These are phyloP conservation scores for Trichoderma cornu-damae DNA, from an alignment of 2,329 filamentous ascomycete species.

Conservation along the genomic window DNA sequence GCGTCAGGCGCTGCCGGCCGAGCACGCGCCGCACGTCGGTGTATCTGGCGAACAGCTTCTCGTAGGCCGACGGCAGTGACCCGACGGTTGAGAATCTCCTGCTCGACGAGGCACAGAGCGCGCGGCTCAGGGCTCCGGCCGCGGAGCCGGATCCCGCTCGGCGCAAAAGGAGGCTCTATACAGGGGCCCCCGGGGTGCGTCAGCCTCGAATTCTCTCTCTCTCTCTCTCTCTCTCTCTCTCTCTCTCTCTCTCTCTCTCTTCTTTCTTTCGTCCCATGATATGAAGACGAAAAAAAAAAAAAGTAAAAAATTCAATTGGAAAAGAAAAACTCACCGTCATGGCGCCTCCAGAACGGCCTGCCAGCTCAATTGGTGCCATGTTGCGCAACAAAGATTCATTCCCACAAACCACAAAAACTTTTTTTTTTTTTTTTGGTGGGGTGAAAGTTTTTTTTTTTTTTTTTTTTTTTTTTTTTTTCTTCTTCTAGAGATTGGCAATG, in stretches of 20 bases:
- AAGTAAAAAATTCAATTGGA: not conserved
- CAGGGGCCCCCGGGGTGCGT: not conserved
- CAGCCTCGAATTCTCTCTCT: no score
- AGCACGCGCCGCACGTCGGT: slow-evolving; percentile 69
- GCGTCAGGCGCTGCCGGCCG: slow-evolving; percentile 63
- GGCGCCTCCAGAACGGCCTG: slow-evolving; percentile 44
- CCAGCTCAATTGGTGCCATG: slow-evolving; percentile 50
- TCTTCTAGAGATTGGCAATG: slow-evolving; percentile 36
- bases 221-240: no score
- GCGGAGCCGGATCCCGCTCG: slow-evolving; percentile 31
- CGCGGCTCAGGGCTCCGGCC: slow-evolving; percentile 14
- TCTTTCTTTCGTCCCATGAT: no score
- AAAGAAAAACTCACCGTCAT: slow-evolving; percentile 38
- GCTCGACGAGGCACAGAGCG: slow-evolving; percentile 25
- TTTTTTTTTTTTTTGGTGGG: slow-evolving; percentile 29
- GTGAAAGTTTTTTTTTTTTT: slow-evolving; percentile 30
- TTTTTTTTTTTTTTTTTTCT: no score
- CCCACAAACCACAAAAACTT: slow-evolving; percentile 20
- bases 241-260: no score
- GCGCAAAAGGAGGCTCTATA: slow-evolving; percentile 38
- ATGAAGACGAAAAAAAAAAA: no score
- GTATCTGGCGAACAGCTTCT: slow-evolving; percentile 73
- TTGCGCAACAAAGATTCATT: slow-evolving; percentile 21
- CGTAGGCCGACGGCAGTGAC: slow-evolving; percentile 64
- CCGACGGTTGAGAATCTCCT: slow-evolving; percentile 37